A percentile compares a stretch with the other conserved stretches of the same genome.
Evolutionary conservation across 2,329 filamentous ascomycete species (phyloP).

Genomic region (Fusarium poae): DNA sequence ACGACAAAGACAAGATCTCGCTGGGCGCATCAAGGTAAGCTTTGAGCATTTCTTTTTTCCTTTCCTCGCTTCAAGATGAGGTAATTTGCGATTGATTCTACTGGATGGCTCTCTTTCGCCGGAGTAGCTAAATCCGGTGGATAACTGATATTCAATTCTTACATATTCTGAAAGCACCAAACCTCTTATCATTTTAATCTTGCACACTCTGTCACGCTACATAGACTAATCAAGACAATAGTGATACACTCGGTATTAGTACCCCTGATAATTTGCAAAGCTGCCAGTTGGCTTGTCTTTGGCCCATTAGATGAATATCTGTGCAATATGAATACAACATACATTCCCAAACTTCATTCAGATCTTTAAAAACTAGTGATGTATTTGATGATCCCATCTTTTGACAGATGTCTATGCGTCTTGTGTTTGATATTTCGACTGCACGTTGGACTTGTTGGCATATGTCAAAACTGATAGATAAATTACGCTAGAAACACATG

Average conservation of each 20-base stretch:
- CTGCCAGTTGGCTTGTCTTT: too few species aligned
- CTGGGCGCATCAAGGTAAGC: slow-evolving; percentile 50
- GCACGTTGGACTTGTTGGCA: not conserved
- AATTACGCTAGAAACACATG: too few species aligned
- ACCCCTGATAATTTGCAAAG: not conserved
- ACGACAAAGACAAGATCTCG: not conserved
- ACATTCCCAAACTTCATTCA: not conserved
- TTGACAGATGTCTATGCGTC: too few species aligned
- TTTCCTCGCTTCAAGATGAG: slow-evolving; percentile 75
- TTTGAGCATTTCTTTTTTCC: slow-evolving; percentile 3
- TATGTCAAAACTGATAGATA: too few species aligned
- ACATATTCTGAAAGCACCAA: slow-evolving; percentile 88
- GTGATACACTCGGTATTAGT: slow-evolving; percentile 24
- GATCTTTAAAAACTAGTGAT: not conserved
- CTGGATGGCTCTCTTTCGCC: slow-evolving; percentile 88
- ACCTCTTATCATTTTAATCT: slow-evolving; percentile 41
- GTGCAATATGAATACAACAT: not conserved
- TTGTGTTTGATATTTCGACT: not conserved
- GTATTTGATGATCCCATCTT: too few species aligned
- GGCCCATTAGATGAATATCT: too few species aligned
- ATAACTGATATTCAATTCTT: slow-evolving; percentile 93
- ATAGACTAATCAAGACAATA: slow-evolving; percentile 44
- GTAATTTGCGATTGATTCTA: slow-evolving; percentile 99
- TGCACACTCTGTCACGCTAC: slow-evolving; percentile 38
- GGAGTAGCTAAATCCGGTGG: slow-evolving; percentile 83